These are phyloP conservation scores for Neurospora africana DNA, from an alignment of 495 filamentous ascomycete genomes.

Conservation along the genomic window DNA sequence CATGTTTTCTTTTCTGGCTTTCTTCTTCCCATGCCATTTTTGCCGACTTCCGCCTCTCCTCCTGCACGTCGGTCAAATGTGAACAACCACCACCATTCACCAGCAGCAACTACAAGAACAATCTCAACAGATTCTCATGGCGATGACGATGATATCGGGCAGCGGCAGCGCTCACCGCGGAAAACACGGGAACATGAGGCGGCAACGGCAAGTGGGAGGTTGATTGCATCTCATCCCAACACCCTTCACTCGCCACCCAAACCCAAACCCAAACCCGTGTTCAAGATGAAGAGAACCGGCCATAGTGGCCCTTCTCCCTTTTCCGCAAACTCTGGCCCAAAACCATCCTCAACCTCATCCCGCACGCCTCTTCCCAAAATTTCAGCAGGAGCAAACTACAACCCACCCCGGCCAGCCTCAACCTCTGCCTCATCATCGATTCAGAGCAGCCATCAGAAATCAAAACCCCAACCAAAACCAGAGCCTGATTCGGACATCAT, in stretches of 20 bases:
- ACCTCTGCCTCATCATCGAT: neutral
- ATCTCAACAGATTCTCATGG: neutral
- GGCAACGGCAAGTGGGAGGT: neutral
- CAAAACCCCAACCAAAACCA: neutral
- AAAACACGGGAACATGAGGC: neutral
- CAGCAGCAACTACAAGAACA: neutral
- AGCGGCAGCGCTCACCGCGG: neutral
- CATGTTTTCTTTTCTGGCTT: neutral
- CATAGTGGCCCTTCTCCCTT: conserved; percentile 5
- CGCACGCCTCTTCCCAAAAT: neutral
- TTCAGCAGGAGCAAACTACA: neutral
- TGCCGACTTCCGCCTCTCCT: neutral
- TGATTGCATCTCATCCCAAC: neutral
- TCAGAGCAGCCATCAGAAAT: neutral
- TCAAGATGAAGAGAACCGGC: conserved; percentile 13
- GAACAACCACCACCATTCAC: neutral
- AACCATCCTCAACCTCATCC: neutral
- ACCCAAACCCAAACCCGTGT: conserved; percentile 3
- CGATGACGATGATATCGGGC: neutral
- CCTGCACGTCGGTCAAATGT: neutral
- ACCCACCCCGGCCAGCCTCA: neutral
- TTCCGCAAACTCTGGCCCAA: neutral
- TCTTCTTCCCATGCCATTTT: neutral
- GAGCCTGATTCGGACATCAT: neutral
- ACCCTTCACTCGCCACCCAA: neutral